These are phyloP conservation scores for Kwoniella shivajii DNA, from an alignment of 1,284 basidiomycete species.

Conservation along the genomic window DNA sequence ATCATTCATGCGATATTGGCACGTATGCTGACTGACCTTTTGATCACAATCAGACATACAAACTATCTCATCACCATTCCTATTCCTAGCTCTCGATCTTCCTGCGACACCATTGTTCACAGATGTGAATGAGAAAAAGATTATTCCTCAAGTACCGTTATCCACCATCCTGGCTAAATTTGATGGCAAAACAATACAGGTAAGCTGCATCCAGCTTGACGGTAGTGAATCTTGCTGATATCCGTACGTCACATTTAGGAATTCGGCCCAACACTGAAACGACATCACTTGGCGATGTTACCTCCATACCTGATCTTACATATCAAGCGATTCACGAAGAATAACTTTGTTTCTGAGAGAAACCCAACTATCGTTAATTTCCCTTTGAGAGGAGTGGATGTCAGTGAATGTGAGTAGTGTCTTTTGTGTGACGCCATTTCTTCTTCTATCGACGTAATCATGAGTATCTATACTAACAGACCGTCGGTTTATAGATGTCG, in stretches of 20 bases:
- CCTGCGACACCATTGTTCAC: constrained; percentile 96
- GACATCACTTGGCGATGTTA: constrained; percentile 84
- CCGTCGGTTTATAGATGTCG: constrained; percentile 67
- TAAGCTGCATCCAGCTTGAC: constrained; percentile 44
- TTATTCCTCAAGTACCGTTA: constrained; percentile 95
- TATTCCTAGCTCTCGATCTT: constrained; percentile 92
- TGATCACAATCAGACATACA: constrained; percentile 69
- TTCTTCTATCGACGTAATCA: too few relatives aligned
- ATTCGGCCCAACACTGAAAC: constrained; percentile 77
- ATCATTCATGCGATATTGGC: background rate
- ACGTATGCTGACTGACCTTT: background rate
- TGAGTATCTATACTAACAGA: too few relatives aligned
- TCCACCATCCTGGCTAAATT: constrained; percentile 93
- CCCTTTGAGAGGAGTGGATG: constrained; percentile 87
- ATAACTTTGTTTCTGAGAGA: constrained; percentile 96
- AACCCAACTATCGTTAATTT: constrained; percentile 99
- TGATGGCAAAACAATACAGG: constrained; percentile 86
- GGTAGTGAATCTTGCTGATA: background rate
- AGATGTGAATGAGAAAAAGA: constrained; percentile 92
- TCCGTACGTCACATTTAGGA: constrained; percentile 61
- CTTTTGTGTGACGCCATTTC: too few relatives aligned
- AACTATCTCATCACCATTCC: constrained; percentile 82
- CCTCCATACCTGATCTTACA: constrained; percentile 93
- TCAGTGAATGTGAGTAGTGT: constrained; percentile 73
- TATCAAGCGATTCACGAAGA: constrained; percentile 98